A percentile compares a stretch with the other conserved stretches of the same genome.
Conservation (phyloP, 208 protist genomes). For the Trypanosoma boissoni region DNA sequence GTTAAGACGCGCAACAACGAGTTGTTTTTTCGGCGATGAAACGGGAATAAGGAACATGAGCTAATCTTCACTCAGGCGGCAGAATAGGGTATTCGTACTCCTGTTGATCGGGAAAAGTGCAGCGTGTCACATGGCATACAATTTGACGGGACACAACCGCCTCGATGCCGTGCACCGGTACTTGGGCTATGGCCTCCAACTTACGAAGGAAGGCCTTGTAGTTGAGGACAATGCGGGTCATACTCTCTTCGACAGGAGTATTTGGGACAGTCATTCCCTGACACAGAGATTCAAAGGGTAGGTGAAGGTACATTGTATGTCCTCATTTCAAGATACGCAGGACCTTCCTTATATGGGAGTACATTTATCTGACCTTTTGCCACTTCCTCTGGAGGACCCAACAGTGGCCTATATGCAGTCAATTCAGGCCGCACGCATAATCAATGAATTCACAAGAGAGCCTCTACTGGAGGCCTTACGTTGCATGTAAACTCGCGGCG, state of each 20-base stretch:
- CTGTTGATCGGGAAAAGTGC: too few relatives aligned
- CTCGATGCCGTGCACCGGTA: slow-evolving; percentile 15
- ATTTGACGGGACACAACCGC: slow-evolving; percentile 17
- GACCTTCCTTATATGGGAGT: neutral
- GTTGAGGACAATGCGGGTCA: neutral
- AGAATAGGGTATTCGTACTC: slow-evolving; percentile 11
- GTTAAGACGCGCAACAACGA: too few relatives aligned
- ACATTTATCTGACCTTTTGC: neutral
- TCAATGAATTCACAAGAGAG: neutral
- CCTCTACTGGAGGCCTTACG: too few relatives aligned
- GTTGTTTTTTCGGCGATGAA: too few relatives aligned
- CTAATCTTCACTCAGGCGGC: too few relatives aligned
- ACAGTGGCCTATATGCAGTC: slow-evolving; percentile 8
- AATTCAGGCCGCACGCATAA: neutral
- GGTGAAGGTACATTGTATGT: slow-evolving; percentile 4
- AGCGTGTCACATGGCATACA: neutral
- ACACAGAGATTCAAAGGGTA: neutral
- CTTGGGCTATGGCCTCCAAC: slow-evolving; percentile 19
- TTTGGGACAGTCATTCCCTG: neutral
- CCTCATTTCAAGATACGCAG: neutral
- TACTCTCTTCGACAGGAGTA: neutral
- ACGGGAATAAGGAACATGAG: too few relatives aligned
- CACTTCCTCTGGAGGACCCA: slow-evolving; percentile 12
- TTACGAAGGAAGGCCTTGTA: slow-evolving; percentile 1
- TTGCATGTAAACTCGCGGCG: too few relatives aligned